Conservation (phyloP, 306 rosid genomes). For the Arachis hypogaea region DNA sequence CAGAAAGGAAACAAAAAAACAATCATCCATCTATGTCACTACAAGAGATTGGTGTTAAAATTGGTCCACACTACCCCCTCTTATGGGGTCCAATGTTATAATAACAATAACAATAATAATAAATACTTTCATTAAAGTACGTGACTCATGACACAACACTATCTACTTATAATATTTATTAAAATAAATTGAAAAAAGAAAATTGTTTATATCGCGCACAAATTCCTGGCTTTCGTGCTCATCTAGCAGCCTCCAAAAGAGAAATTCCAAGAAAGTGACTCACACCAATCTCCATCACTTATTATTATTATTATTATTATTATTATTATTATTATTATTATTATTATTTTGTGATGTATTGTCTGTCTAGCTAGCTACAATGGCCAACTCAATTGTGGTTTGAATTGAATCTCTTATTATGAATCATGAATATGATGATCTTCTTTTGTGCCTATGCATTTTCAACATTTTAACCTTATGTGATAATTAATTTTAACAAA, state of each 20-base stretch:
- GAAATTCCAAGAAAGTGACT: slow-evolving; percentile 63
- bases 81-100: slow-evolving; percentile 13
- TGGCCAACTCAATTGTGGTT: slow-evolving; percentile 36
- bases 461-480: too few species aligned
- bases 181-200: background rate
- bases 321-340: slow-evolving; percentile 37
- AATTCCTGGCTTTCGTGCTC: slow-evolving; percentile 43
- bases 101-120: too few species aligned
- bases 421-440: too few species aligned
- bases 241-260: slow-evolving; percentile 66
- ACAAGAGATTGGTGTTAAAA: slow-evolving; percentile 38
- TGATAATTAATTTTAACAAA: too few species aligned
- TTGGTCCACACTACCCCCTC: slow-evolving; percentile 41
- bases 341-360: slow-evolving; percentile 37
- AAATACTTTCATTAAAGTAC: slow-evolving; percentile 44
- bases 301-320: too few species aligned
- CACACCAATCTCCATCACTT: slow-evolving; percentile 48
- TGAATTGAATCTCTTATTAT: slow-evolving; percentile 29
- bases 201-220: slow-evolving; percentile 42
- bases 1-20: slow-evolving; percentile 43
- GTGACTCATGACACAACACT: slow-evolving; percentile 56
- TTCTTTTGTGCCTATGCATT: too few species aligned
- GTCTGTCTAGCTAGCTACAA: slow-evolving; percentile 13
- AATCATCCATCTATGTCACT: slow-evolving; percentile 46
- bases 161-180: background rate